A percentile compares a stretch with the other conserved stretches of the same genome.
These are phyloP conservation scores for Fagopyrum esculentum DNA, from an alignment of 148 eudicot species.

Conservation along the genomic window DNA sequence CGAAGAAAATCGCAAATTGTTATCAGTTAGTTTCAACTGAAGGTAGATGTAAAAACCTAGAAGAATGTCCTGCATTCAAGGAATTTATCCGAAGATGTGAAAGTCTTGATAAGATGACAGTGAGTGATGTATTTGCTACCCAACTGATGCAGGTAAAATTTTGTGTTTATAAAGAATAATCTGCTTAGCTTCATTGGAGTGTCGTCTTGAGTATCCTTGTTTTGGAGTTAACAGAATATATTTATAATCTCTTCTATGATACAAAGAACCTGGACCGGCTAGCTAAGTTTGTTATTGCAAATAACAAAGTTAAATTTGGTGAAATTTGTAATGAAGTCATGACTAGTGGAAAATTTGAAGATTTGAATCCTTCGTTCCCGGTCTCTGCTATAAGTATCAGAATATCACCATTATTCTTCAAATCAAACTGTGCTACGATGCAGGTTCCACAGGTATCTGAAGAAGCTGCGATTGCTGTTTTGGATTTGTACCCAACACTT, in stretches of 20 bases:
- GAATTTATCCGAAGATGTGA: slow-evolving; percentile 57
- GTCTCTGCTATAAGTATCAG: too few relatives aligned
- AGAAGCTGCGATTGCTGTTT: slow-evolving; percentile 70
- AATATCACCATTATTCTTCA: not conserved
- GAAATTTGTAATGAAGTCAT: not conserved
- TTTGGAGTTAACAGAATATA: not conserved
- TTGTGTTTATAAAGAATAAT: not conserved
- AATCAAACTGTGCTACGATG: slow-evolving; percentile 13
- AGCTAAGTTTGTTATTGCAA: not conserved
- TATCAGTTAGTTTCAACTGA: slow-evolving; percentile 32
- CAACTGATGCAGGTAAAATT: slow-evolving; percentile 89
- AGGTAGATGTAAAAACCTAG: slow-evolving; percentile 18
- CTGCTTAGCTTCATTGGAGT: not conserved
- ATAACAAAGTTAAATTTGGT: not conserved
- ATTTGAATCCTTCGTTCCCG: not conserved
- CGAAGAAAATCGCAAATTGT: slow-evolving; percentile 46
- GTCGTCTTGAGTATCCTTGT: not conserved
- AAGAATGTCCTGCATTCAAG: slow-evolving; percentile 37
- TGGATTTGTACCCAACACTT: slow-evolving; percentile 79
- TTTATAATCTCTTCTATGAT: not conserved
- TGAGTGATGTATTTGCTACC: slow-evolving; percentile 80
- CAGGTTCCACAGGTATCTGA: slow-evolving; percentile 97
- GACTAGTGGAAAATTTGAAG: not conserved
- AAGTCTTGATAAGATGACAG: slow-evolving; percentile 71
- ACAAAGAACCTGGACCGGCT: not conserved